phyloP scores from a whole-genome alignment of 805 yeast genomes.

The Candida railenensis region DNA sequence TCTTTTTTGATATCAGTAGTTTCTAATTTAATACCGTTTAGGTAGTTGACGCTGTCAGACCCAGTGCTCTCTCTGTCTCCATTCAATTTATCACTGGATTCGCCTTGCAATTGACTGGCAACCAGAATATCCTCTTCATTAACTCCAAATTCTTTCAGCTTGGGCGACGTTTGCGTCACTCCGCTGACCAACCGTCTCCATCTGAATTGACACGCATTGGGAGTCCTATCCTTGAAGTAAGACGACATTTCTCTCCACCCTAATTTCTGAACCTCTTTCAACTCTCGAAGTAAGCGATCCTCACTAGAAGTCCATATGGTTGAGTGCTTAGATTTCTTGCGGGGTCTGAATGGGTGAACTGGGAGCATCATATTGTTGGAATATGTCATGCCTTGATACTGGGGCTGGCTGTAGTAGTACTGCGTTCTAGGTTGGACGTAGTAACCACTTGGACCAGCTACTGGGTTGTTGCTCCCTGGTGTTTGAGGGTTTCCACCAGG shows the following conservation, averaged over 20 bases:
- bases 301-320: slow-evolving; percentile 78
- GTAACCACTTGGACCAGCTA: background rate
- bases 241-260: slow-evolving; percentile 90
- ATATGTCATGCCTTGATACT: background rate
- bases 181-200: slow-evolving; percentile 69
- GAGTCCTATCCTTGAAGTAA: slow-evolving; percentile 77
- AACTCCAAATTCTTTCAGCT: slow-evolving; percentile 1
- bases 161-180: slow-evolving; percentile 9
- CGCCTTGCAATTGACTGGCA: background rate
- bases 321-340: slow-evolving; percentile 29
- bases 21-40: background rate
- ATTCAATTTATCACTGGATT: background rate
- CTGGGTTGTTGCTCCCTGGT: background rate
- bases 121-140: background rate
- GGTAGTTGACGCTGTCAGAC: background rate
- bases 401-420: slow-evolving; percentile 5
- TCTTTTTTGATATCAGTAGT: background rate
- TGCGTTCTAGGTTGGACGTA: slow-evolving; percentile 3
- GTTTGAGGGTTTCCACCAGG: background rate
- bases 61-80: background rate
- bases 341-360: slow-evolving; percentile 6
- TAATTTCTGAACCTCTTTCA: slow-evolving; percentile 77
- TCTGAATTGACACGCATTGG: slow-evolving; percentile 86
- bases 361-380: slow-evolving; percentile 5
- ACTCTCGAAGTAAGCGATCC: slow-evolving; percentile 65